phyloP scores from a whole-genome alignment of 805 yeast species.

The Yarrowia porcina region DNA sequence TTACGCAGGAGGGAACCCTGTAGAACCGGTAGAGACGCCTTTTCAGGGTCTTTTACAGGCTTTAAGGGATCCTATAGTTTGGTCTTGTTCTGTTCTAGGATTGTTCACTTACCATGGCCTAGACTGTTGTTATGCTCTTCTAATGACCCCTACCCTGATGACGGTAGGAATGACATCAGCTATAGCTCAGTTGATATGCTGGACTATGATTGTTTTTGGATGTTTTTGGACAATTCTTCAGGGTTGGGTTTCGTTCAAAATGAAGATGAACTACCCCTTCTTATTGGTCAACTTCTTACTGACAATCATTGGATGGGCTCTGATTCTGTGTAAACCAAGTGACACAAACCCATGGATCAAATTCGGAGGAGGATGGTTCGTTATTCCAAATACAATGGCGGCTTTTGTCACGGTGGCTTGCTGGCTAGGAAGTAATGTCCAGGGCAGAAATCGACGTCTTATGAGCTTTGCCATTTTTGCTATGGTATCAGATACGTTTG shows the following conservation, averaged over 20 bases:
- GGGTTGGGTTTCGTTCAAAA: neutral
- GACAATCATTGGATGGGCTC: neutral
- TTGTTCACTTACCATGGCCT: neutral
- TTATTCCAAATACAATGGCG: neutral
- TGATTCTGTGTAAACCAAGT: neutral
- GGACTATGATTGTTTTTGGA: constrained; percentile 1
- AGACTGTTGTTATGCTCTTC: neutral
- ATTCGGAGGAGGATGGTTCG: constrained; percentile 8
- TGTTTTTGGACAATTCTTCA: neutral
- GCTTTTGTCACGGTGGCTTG: neutral
- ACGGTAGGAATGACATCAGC: neutral
- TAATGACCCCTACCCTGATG: neutral
- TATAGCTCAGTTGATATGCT: neutral
- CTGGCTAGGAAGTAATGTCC: neutral
- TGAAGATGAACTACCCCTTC: neutral
- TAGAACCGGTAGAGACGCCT: neutral
- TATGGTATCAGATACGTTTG: neutral
- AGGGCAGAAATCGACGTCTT: neutral
- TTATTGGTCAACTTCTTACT: neutral
- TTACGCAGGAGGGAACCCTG: neutral
- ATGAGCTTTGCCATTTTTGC: constrained; percentile 4
- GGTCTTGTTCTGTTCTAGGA: neutral
- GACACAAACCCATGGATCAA: neutral
- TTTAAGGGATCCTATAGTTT: neutral
- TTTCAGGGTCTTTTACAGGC: neutral